Percentiles rank a stretch among this genome's conserved stretches.
Evolutionary conservation across 2,329 filamentous ascomycete genomes (phyloP).

Genomic region (Trichoderma sp.): DNA sequence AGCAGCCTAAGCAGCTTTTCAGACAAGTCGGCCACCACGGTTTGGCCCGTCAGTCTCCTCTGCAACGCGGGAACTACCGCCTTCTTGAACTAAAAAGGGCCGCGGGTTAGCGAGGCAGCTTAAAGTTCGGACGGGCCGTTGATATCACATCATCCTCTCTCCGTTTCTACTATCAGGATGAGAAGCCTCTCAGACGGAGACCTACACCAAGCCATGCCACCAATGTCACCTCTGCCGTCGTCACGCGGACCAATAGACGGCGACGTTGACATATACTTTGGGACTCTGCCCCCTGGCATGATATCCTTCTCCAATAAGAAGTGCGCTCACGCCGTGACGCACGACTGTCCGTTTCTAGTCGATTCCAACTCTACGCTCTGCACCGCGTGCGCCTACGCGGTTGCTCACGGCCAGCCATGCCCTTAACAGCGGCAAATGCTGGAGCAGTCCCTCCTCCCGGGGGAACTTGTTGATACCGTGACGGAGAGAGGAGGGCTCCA

Average conservation of each 20-base stretch:
- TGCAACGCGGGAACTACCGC: not conserved
- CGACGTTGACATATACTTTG: conserved; percentile 2
- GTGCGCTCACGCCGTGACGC: conserved; percentile 36
- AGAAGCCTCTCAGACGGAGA: conserved; percentile 10
- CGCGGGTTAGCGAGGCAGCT: conserved; percentile 3
- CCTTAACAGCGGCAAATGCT: conserved; percentile 14
- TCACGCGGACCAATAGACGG: conserved; percentile 16
- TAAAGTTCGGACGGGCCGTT: not conserved
- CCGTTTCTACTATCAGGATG: conserved; percentile 7
- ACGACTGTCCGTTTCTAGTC: conserved; percentile 36
- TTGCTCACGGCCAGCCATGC: conserved; percentile 36
- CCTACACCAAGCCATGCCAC: conserved; percentile 12
- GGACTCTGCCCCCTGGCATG: conserved; percentile 27
- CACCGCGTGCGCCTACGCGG: conserved; percentile 33
- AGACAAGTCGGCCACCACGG: not conserved
- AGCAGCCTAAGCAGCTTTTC: not conserved
- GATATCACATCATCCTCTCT: not conserved
- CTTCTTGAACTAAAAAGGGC: conserved; percentile 2
- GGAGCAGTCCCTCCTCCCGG: not conserved
- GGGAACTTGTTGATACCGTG: not conserved
- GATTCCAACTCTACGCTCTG: conserved; percentile 37
- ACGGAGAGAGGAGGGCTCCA: not conserved
- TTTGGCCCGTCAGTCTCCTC: conserved; percentile 1
- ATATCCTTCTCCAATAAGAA: conserved; percentile 36
- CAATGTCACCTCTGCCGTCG: conserved; percentile 9